Conservation (phyloP, 768 basidiomycete genomes). For the Tephrocybe sp. region DNA sequence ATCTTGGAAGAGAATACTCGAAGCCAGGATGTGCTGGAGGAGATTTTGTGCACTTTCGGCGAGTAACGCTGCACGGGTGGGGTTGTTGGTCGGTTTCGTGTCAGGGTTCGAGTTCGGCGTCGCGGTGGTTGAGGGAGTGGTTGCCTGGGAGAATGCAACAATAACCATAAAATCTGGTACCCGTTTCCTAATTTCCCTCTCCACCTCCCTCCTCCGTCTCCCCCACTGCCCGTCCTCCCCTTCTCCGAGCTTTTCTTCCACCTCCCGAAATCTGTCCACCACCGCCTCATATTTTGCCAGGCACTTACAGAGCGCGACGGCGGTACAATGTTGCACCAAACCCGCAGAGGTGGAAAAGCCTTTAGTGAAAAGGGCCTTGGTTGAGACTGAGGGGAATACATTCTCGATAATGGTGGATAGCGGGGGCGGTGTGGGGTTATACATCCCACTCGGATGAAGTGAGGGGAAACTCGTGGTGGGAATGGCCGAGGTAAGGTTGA, state of each 20-base stretch:
- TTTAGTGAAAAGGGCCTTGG: slow-evolving; percentile 75
- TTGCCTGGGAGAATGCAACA: slow-evolving; percentile 70
- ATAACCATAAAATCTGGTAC: slow-evolving; percentile 89
- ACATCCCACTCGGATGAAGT: slow-evolving; percentile 21
- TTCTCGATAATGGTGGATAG: slow-evolving; percentile 72
- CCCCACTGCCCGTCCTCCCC: slow-evolving; percentile 72
- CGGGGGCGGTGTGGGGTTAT: slow-evolving; percentile 75
- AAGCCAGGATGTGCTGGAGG: slow-evolving; percentile 62
- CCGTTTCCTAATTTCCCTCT: slow-evolving; percentile 69
- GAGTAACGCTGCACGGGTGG: slow-evolving; percentile 58
- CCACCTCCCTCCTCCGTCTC: slow-evolving; percentile 64
- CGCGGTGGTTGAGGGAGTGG: neutral
- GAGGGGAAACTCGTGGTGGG: too few relatives aligned
- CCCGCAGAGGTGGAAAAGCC: slow-evolving; percentile 71
- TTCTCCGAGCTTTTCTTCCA: slow-evolving; percentile 59
- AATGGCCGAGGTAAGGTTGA: slow-evolving; percentile 18
- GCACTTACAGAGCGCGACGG: slow-evolving; percentile 73
- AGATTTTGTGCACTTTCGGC: slow-evolving; percentile 77
- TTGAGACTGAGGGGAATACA: slow-evolving; percentile 69
- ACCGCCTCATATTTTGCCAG: slow-evolving; percentile 70
- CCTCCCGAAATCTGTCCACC: slow-evolving; percentile 41
- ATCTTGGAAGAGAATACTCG: slow-evolving; percentile 80
- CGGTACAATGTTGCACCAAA: slow-evolving; percentile 86
- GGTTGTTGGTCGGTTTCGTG: neutral
- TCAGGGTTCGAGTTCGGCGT: slow-evolving; percentile 14